phyloP scores from a whole-genome alignment of 2,329 filamentous ascomycete species.

The Fonsecaea pedrosoi region DNA sequence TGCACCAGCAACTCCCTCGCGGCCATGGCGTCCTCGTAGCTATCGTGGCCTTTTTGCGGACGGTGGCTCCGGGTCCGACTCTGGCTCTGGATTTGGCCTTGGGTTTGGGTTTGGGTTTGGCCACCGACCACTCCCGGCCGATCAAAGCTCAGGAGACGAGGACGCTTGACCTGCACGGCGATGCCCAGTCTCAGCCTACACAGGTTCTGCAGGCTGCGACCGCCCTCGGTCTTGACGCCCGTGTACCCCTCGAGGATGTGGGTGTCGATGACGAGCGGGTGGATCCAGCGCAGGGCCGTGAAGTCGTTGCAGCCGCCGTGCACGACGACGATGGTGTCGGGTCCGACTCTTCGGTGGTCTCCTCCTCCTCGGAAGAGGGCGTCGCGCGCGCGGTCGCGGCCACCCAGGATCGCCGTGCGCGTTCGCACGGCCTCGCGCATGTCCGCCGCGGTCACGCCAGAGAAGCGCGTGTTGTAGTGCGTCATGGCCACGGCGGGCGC shows the following conservation, averaged over 20 bases:
- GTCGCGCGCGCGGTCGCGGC: slow-evolving; percentile 48
- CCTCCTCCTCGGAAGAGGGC: slow-evolving; percentile 46
- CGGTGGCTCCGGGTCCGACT: background rate
- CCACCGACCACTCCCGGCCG: too few species aligned
- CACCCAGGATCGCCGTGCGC: slow-evolving; percentile 6
- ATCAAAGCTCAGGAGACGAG: background rate
- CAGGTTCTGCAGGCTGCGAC: slow-evolving; percentile 39
- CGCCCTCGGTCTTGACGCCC: slow-evolving; percentile 26
- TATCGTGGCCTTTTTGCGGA: slow-evolving; percentile 47
- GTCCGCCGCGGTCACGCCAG: slow-evolving; percentile 54
- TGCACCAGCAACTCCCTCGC: slow-evolving; percentile 50
- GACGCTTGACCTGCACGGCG: slow-evolving; percentile 40
- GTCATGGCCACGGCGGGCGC: slow-evolving; percentile 55
- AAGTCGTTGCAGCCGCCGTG: slow-evolving; percentile 57
- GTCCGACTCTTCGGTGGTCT: slow-evolving; percentile 37
- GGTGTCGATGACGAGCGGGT: slow-evolving; percentile 56
- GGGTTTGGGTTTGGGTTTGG: too few species aligned
- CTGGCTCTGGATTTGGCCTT: background rate
- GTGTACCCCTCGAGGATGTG: slow-evolving; percentile 40
- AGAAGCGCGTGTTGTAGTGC: slow-evolving; percentile 60
- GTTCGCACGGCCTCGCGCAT: slow-evolving; percentile 48
- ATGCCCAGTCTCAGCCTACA: slow-evolving; percentile 34
- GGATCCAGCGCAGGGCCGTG: slow-evolving; percentile 57
- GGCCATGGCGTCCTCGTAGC: slow-evolving; percentile 56
- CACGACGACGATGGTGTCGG: slow-evolving; percentile 57